These are phyloP conservation scores for Mucor plumbeus DNA, from an alignment of 371 early-diverging fungal species.

Conservation along the genomic window DNA sequence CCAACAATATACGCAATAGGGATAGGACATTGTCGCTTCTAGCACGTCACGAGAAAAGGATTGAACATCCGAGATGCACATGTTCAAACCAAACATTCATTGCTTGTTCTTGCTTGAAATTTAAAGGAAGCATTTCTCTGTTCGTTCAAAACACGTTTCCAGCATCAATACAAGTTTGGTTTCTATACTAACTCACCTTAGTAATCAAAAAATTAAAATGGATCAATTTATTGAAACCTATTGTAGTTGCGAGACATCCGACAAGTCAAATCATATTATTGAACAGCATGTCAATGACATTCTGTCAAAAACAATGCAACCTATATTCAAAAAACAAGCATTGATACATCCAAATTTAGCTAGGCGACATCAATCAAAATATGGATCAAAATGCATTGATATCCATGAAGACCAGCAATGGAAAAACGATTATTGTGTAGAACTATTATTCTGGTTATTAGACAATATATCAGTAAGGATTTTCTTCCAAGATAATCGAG, in stretches of 20 bases:
- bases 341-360: conserved; percentile 22
- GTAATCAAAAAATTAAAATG: background rate
- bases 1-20: background rate
- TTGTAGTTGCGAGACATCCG: conserved; percentile 14
- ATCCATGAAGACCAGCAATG: conserved; percentile 37
- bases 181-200: too few species aligned
- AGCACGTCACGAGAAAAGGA: too few species aligned
- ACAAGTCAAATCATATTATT: conserved; percentile 20
- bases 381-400: conserved; percentile 25
- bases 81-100: too few species aligned
- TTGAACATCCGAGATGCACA: too few species aligned
- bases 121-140: background rate
- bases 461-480: conserved; percentile 30
- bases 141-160: background rate
- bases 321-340: conserved; percentile 25
- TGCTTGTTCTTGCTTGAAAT: too few species aligned
- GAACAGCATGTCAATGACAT: conserved; percentile 23
- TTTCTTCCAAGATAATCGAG: background rate
- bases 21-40: too few species aligned
- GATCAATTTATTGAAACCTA: conserved; percentile 11
- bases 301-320: conserved; percentile 22
- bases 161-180: too few species aligned
- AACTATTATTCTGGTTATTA: conserved; percentile 33
- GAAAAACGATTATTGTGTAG: conserved; percentile 28
- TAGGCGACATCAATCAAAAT: conserved; percentile 21